phyloP scores from a whole-genome alignment of 176 grass and related monocot genomes.

The Echinochloa phyllopogon region DNA sequence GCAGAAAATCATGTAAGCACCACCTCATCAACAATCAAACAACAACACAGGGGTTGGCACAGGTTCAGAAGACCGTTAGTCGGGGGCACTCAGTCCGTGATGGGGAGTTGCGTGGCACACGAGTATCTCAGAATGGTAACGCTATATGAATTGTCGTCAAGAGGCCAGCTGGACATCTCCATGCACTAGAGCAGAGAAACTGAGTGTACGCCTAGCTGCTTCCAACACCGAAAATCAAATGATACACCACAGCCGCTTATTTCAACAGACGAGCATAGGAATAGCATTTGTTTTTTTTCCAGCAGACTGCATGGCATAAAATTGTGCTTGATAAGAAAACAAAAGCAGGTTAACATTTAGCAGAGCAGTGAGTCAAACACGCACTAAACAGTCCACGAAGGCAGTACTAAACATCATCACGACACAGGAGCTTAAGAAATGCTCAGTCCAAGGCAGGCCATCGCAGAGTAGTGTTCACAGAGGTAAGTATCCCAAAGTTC shows the following conservation, averaged over 20 bases:
- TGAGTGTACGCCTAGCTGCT: background rate
- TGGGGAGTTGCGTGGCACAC: constrained; percentile 5
- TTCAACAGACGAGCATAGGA: background rate
- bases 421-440: constrained; percentile 25
- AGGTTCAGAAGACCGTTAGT: background rate
- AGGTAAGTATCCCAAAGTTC: background rate
- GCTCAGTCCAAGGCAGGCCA: constrained; percentile 6
- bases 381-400: background rate
- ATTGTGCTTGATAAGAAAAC: background rate
- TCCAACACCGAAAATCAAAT: background rate
- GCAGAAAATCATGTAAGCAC: constrained; percentile 1
- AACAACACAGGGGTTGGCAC: background rate
- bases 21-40: background rate
- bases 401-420: background rate
- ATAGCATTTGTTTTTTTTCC: background rate
- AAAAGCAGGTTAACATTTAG: background rate
- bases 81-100: background rate
- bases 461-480: background rate
- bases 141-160: background rate
- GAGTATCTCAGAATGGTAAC: background rate
- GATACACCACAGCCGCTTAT: background rate
- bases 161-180: background rate
- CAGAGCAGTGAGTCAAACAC: constrained; percentile 14
- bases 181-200: background rate
- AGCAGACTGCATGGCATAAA: constrained; percentile 3